Conservation (phyloP, 2,329 filamentous ascomycete species). For the Xylaria arbuscula region DNA sequence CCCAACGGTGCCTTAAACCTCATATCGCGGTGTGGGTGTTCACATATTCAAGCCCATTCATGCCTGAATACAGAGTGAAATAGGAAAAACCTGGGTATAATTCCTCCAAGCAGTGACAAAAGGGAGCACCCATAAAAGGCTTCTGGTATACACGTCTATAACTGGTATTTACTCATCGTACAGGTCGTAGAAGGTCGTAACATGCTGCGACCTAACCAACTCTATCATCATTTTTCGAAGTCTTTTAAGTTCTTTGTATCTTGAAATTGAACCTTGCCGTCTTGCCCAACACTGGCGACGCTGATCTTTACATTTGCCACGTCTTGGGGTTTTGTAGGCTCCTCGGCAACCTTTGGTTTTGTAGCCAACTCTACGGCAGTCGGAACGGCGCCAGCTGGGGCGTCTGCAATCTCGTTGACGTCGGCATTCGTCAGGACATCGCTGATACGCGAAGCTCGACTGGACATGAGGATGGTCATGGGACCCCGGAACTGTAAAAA, state of each 20-base stretch:
- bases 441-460: constrained; percentile 79
- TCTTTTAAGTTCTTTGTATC: constrained; percentile 69
- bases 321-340: constrained; percentile 48
- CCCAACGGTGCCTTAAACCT: not conserved
- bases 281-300: constrained; percentile 66
- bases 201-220: constrained; percentile 7
- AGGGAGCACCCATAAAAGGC: constrained; percentile 9
- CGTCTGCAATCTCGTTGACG: constrained; percentile 89
- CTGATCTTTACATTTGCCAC: constrained; percentile 60
- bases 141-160: constrained; percentile 33
- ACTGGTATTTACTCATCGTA: constrained; percentile 34
- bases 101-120: constrained; percentile 26
- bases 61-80: not conserved
- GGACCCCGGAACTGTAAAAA: constrained; percentile 93
- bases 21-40: not conserved
- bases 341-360: constrained; percentile 51
- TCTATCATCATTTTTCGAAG: constrained; percentile 52
- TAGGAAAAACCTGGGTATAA: constrained; percentile 20
- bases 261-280: constrained; percentile 75
- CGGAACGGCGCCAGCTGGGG: constrained; percentile 76
- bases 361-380: constrained; percentile 64
- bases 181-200: constrained; percentile 26
- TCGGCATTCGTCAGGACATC: constrained; percentile 83
- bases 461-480: constrained; percentile 86
- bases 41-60: not conserved